Evolutionary conservation across 169 alveolate genomes (phyloP).

Genomic region (Eimeria sp.): DNA sequence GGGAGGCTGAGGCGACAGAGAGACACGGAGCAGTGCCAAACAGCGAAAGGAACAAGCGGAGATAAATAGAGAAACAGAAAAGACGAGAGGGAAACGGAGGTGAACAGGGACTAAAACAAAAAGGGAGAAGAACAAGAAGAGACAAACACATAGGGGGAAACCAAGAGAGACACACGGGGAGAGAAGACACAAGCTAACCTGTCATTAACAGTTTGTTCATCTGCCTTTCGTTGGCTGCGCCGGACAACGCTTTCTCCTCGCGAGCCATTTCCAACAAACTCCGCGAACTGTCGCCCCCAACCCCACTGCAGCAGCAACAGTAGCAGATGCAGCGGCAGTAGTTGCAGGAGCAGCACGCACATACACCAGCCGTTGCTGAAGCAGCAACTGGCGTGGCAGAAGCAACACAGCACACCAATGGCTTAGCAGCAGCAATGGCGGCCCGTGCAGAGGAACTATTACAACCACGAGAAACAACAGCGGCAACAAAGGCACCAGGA

Average conservation of each 20-base stretch:
- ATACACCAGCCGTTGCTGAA: not conserved
- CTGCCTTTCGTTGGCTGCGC: not conserved
- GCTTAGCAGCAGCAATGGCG: not conserved
- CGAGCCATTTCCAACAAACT: not conserved
- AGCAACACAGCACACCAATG: not conserved
- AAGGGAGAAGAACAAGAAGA: not conserved
- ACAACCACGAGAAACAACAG: not conserved
- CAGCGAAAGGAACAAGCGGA: not conserved
- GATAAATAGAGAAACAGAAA: not conserved
- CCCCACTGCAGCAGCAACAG: not conserved
- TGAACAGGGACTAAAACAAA: not conserved
- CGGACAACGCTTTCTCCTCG: not conserved
- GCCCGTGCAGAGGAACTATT: not conserved
- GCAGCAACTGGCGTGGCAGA: not conserved
- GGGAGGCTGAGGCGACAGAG: no score
- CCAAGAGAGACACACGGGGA: not conserved
- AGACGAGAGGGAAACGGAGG: not conserved
- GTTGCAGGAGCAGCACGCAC: not conserved
- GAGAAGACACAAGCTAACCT: not conserved
- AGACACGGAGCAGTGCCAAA: no score
- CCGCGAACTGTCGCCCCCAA: not conserved
- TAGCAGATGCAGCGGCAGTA: constrained; percentile 1
- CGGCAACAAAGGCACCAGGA: not conserved
- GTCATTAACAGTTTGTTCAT: not conserved
- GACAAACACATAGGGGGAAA: not conserved